Evolutionary conservation across 2,329 filamentous ascomycete species (phyloP).

Genomic region (Diaporthe vaccinii): DNA sequence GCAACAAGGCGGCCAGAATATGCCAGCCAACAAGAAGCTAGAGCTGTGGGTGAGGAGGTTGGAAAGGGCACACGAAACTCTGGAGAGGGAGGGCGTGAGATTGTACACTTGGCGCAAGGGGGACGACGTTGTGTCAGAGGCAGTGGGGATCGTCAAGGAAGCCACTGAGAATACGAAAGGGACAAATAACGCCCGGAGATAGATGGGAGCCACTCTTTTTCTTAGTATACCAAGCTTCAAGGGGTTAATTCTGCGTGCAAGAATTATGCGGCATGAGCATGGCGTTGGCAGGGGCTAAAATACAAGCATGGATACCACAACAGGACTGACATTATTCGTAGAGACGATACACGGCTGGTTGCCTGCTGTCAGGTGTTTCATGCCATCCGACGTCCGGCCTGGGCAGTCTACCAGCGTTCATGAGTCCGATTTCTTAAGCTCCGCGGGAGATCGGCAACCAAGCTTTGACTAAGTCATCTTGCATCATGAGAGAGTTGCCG

Average conservation of each 20-base stretch:
- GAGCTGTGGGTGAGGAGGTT: conserved; percentile 80
- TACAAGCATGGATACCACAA: conserved; percentile 12
- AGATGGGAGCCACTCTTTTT: background rate
- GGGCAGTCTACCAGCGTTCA: background rate
- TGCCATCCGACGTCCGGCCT: background rate
- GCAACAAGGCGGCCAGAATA: conserved; percentile 40
- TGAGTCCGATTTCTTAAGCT: background rate
- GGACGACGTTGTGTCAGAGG: conserved; percentile 76
- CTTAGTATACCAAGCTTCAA: background rate
- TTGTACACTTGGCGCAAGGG: conserved; percentile 82
- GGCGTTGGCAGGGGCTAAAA: conserved; percentile 21
- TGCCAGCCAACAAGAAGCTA: conserved; percentile 73
- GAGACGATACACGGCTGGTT: background rate
- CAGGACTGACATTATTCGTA: background rate
- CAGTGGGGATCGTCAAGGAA: conserved; percentile 73
- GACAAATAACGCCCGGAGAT: conserved; percentile 32
- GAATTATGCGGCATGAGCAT: conserved; percentile 24
- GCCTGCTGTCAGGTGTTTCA: background rate
- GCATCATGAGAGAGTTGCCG: background rate
- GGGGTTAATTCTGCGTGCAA: background rate
- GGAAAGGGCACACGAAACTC: conserved; percentile 71
- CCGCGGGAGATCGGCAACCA: conserved; percentile 24
- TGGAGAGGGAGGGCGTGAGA: conserved; percentile 75
- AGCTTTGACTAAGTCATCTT: background rate
- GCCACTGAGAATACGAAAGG: conserved; percentile 59